phyloP scores from a whole-genome alignment of 768 basidiomycete species.

The Trametes villosa region DNA sequence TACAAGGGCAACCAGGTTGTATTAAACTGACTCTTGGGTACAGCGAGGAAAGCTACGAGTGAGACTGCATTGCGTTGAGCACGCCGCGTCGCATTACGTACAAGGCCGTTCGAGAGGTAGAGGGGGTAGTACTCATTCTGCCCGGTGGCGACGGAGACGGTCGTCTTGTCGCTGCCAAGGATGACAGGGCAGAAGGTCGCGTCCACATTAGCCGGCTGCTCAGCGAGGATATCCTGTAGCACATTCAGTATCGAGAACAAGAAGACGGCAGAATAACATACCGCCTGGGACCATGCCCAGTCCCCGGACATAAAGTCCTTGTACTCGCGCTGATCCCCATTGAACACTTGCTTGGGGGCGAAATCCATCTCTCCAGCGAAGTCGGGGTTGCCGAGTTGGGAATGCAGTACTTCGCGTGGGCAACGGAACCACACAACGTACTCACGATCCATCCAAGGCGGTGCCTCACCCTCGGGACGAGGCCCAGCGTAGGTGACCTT shows the following conservation, averaged over 20 bases:
- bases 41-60: conserved; percentile 31
- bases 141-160: conserved; percentile 31
- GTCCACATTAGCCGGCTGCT: background rate
- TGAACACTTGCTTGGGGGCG: conserved; percentile 20
- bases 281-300: conserved; percentile 16
- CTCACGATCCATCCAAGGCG: conserved; percentile 32
- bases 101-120: conserved; percentile 31
- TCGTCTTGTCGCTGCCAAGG: conserved; percentile 21
- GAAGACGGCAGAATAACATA: background rate
- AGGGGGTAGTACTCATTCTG: conserved; percentile 36
- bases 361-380: conserved; percentile 31
- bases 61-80: conserved; percentile 29
- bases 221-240: background rate
- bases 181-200: background rate
- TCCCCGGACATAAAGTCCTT: conserved; percentile 24
- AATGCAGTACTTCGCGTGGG: conserved; percentile 19
- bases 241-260: background rate
- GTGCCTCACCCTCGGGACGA: conserved; percentile 1
- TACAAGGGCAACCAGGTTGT: background rate
- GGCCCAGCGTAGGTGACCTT: conserved; percentile 27
- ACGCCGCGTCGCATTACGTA: conserved; percentile 26
- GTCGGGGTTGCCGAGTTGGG: conserved; percentile 26
- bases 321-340: conserved; percentile 18
- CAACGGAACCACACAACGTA: conserved; percentile 30
- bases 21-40: conserved; percentile 36